Evolutionary conservation across 2,329 filamentous ascomycete genomes (phyloP).

Genomic region (Ophiostoma sp.): DNA sequence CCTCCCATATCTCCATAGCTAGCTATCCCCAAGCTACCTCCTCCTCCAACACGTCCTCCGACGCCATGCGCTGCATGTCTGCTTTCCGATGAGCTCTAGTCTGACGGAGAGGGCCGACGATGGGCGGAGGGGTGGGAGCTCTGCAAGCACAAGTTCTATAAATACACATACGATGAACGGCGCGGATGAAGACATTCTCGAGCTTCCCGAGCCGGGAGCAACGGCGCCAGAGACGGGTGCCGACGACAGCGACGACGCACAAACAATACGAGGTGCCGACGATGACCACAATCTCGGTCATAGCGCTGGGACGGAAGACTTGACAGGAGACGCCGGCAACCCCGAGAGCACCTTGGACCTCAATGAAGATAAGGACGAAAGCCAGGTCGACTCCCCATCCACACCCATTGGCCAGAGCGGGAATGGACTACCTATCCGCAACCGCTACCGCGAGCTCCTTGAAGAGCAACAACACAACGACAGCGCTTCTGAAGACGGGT

Average conservation of each 20-base stretch:
- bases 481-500: slow-evolving; percentile 49
- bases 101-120: slow-evolving; percentile 27
- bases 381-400: slow-evolving; percentile 33
- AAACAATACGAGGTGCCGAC: slow-evolving; percentile 39
- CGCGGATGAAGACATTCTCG: slow-evolving; percentile 24
- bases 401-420: slow-evolving; percentile 25
- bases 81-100: slow-evolving; percentile 28
- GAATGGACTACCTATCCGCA: slow-evolving; percentile 37
- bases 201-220: slow-evolving; percentile 18
- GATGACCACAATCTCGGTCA: slow-evolving; percentile 29
- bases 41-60: slow-evolving; percentile 17
- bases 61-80: slow-evolving; percentile 27
- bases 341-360: neutral
- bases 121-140: slow-evolving; percentile 15
- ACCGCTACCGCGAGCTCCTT: slow-evolving; percentile 44
- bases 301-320: neutral
- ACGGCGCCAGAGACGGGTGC: neutral
- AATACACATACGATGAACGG: neutral
- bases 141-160: slow-evolving; percentile 3
- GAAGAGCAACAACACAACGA: slow-evolving; percentile 39
- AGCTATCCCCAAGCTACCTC: neutral
- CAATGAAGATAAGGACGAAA: slow-evolving; percentile 34
- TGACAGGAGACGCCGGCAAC: neutral
- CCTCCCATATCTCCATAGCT: neutral
- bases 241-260: slow-evolving; percentile 40